Evolutionary conservation across 371 early-diverging fungal species (phyloP), one percentile per base, ranked within the genome.

Genomic region (Mortierella sp.): DNA sequence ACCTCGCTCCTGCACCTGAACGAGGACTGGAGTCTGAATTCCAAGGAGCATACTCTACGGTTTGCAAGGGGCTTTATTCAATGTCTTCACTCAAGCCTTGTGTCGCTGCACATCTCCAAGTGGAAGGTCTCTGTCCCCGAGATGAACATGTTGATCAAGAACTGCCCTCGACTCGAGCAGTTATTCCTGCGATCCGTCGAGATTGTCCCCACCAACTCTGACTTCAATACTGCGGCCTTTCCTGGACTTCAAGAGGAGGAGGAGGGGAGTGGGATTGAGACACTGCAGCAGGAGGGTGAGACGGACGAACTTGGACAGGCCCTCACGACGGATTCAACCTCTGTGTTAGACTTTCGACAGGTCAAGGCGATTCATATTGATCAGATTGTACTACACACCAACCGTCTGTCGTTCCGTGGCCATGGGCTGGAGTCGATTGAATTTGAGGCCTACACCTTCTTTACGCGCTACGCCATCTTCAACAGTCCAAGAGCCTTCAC

Each of bases 101-200:
- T 50, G 1, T 64, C 71, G 6, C 52, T 71, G 16, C 8, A 34
- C 29, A 63, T 71, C 50, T 26, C 43, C 40, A 63, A 64, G 16
- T 71, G 71, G 71, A 24, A n/a, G 16, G 10, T 37, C 16, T 39
- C 71, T 7, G 50, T 43, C 14, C 58, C 34, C n/a, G 29, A 26
- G 47, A 34, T 71, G 64, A 71, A 71, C 41, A 37, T 50, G 71
- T 9, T 71, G 65, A 71, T 71, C 29, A 24, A 9, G 40, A 40
- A 40, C 48, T 47, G 52, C 39, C 71, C 71, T 41, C 34, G 14
- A 39, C 43, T 71, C 24, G 19, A 64, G 13, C 41, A 37, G 39
- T 48, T 71, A 37, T 71, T 34, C 7, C 40, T 71, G n/a, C 63
- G 64, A 26, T 37, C 45, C 40, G 39, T 64, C 40, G 37, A 64